A percentile compares a stretch with the other conserved stretches of the same genome.
Evolutionary conservation across 352 stramenopile species (phyloP).

Genomic region (Globisporangium middletonii): DNA sequence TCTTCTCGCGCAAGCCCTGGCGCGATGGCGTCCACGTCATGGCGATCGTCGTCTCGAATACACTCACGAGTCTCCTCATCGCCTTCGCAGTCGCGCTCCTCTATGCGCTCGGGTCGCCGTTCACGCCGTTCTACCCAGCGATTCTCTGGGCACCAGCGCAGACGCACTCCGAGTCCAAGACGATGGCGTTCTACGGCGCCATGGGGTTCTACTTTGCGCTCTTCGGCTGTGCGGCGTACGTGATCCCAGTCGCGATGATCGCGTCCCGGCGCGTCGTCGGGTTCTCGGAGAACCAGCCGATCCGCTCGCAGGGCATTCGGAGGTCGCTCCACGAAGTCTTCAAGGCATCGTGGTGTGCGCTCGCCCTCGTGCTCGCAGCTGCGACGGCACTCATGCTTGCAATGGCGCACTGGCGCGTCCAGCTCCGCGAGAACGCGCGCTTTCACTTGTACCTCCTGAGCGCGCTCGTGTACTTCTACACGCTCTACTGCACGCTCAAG

Average conservation of each 20-base stretch:
- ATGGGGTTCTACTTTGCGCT: conserved; percentile 23
- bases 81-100: conserved; percentile 16
- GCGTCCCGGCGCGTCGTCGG: conserved; percentile 13
- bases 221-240: conserved; percentile 17
- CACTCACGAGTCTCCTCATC: conserved; percentile 15
- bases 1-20: conserved; percentile 23
- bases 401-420: background rate
- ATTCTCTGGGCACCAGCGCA: background rate
- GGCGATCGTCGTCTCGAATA: conserved; percentile 27
- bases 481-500: conserved; percentile 1
- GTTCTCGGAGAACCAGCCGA: conserved; percentile 5
- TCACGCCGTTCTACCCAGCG: conserved; percentile 11
- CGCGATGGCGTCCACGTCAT: conserved; percentile 24
- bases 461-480: conserved; percentile 4
- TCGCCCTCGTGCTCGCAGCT: background rate
- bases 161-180: background rate
- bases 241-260: conserved; percentile 12
- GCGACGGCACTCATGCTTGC: conserved; percentile 1
- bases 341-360: conserved; percentile 3
- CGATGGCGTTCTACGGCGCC: conserved; percentile 13
- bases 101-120: conserved; percentile 22
- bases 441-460: conserved; percentile 9
- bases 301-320: conserved; percentile 5
- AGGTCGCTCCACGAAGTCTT: conserved; percentile 5
- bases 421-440: conserved; percentile 2